These are phyloP conservation scores for Anastatica hierochuntica DNA, from an alignment of 345 rosid species.

Conservation along the genomic window DNA sequence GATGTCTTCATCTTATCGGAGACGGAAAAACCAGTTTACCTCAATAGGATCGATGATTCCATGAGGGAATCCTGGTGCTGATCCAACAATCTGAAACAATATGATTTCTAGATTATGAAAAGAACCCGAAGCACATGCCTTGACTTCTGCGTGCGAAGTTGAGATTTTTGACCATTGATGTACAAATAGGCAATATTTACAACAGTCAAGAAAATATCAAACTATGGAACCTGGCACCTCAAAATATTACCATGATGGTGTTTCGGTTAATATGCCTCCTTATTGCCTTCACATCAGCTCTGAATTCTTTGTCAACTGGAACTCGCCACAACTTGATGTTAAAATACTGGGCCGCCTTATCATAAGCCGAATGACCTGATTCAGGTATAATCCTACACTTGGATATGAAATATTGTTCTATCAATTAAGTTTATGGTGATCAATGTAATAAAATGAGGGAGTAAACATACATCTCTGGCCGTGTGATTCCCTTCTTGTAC, in stretches of 20 bases:
- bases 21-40: constrained; percentile 35
- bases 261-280: constrained; percentile 53
- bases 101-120: constrained; percentile 8
- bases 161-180: too few relatives aligned
- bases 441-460: background rate
- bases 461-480: constrained; percentile 69
- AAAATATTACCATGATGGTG: constrained; percentile 70
- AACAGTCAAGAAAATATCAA: too few relatives aligned
- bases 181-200: too few relatives aligned
- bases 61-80: constrained; percentile 97
- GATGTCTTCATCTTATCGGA: background rate
- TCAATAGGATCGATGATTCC: constrained; percentile 95
- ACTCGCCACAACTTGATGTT: constrained; percentile 90
- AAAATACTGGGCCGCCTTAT: constrained; percentile 93
- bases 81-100: constrained; percentile 79
- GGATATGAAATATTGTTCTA: background rate
- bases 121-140: background rate
- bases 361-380: constrained; percentile 95
- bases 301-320: constrained; percentile 67
- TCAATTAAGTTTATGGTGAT: too few relatives aligned
- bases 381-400: constrained; percentile 79
- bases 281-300: constrained; percentile 77
- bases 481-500: constrained; percentile 68
- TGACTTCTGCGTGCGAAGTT: too few relatives aligned
- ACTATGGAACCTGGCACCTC: too few relatives aligned